Evolutionary conservation across 768 basidiomycete species (phyloP), one percentile per base, ranked within the genome.

Genomic region (Calocybe gangraenosa): DNA sequence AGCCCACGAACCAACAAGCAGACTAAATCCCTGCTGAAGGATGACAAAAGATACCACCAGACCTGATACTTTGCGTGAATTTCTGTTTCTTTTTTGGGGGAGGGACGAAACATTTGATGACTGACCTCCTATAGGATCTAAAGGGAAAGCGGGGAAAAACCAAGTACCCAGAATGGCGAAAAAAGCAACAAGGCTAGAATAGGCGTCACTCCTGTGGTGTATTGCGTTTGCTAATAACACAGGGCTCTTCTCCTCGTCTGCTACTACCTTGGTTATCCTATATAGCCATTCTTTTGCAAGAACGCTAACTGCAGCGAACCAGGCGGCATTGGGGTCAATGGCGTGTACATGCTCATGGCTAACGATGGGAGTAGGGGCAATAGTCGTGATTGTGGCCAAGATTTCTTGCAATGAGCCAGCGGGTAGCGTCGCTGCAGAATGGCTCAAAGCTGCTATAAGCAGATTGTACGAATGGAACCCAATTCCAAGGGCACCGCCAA

Each of bases 161-260:
- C 89, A 89, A 8, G 85, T 90, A 10, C 94, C 92, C 7, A 98
- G 66, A 58, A 99, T 99, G 13, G 95, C 94, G 37, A 87, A 76
- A 44, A 98, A 78, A 9, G 94, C 92, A 43, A 99, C 92, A 39
- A 86, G 54, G 55, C 92, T 94, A 2, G 92, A 93, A 58, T 93
- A 92, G 5, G 92, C 92, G 62, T 99, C 96, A 52, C 90, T 93
- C n/a, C 96, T 79, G 66, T 99, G 96, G 63, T 98, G 95, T 45
- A 93, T 76, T 5, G 95, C 96, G 62, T 98, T 99, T n/a, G 96
- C 96, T 15, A 85, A 70, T 42, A 99, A 67, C 0, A 99, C 96
- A 3, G 91, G 89, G 57, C 87, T 91, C 56, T 83, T 82, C 64
- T 97, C 93, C 55, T 91, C 81, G 46, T 90, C 82, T 9, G 95